A percentile compares a stretch with the other conserved stretches of the same genome.
Evolutionary conservation across 2,329 filamentous ascomycete genomes (phyloP).

Genomic region (Cordyceps militaris): DNA sequence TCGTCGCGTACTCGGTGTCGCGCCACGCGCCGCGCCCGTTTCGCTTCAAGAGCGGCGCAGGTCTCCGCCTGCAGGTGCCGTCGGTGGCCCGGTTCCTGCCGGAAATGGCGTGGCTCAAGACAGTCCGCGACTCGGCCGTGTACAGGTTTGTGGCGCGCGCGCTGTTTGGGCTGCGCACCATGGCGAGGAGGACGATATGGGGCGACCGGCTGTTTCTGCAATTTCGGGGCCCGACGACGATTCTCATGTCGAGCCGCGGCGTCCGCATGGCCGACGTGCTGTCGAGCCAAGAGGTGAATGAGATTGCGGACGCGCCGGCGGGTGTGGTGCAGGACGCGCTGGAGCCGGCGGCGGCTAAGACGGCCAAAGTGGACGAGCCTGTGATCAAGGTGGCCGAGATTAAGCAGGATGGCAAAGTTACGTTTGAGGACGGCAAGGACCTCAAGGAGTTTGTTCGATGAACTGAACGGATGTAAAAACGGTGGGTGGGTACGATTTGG

Average conservation of each 20-base stretch:
- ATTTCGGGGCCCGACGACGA: conserved; percentile 78
- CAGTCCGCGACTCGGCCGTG: conserved; percentile 61
- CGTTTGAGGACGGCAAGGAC: conserved; percentile 53
- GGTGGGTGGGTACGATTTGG: not conserved
- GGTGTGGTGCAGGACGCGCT: conserved; percentile 59
- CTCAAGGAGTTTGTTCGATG: conserved; percentile 48
- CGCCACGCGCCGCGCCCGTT: conserved; percentile 72
- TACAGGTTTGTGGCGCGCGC: conserved; percentile 65
- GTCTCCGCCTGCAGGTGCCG: conserved; percentile 72
- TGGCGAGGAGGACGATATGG: conserved; percentile 77
- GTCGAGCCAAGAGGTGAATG: conserved; percentile 72
- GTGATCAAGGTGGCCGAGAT: conserved; percentile 51
- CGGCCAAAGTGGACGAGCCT: conserved; percentile 17
- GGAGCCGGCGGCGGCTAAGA: conserved; percentile 25
- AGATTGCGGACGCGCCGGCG: conserved; percentile 76
- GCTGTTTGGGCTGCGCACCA: conserved; percentile 65
- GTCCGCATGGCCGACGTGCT: conserved; percentile 72
- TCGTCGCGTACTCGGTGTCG: conserved; percentile 81
- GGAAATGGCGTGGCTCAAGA: conserved; percentile 64
- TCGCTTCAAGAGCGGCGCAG: conserved; percentile 73
- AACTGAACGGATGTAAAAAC: not conserved
- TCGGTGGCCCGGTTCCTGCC: conserved; percentile 57
- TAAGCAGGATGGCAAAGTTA: conserved; percentile 57
- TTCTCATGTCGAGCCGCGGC: conserved; percentile 84
- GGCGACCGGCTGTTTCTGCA: conserved; percentile 88